A percentile compares a stretch with the other conserved stretches of the same genome.
Conservation (phyloP, 768 basidiomycete genomes). For the Hortiboletus campestris region DNA sequence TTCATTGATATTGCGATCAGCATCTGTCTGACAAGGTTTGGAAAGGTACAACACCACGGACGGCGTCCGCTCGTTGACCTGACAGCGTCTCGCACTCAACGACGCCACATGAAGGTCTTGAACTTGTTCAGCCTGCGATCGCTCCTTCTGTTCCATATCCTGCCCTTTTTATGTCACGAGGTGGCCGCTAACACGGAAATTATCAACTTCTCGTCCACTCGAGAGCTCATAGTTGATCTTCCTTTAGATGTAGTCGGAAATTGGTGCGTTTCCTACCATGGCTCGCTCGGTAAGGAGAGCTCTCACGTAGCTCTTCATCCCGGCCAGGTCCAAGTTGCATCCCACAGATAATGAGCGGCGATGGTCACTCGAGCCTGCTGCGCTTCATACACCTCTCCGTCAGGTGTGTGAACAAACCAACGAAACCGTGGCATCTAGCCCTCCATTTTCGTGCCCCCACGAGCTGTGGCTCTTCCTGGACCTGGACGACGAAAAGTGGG, state of each 20-base stretch:
- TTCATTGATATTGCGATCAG: conserved; percentile 16
- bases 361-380: conserved; percentile 43
- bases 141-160: conserved; percentile 9
- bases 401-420: conserved; percentile 35
- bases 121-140: conserved; percentile 11
- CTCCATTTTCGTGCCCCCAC: conserved; percentile 35
- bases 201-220: conserved; percentile 48
- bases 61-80: conserved; percentile 16
- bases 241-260: conserved; percentile 26
- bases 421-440: background rate
- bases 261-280: conserved; percentile 23
- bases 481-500: conserved; percentile 42
- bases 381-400: conserved; percentile 36
- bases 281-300: conserved; percentile 10
- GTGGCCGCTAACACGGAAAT: conserved; percentile 63
- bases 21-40: background rate
- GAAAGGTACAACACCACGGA: background rate
- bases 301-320: background rate
- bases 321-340: conserved; percentile 41
- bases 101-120: conserved; percentile 17
- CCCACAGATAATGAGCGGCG: conserved; percentile 32
- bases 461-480: conserved; percentile 50
- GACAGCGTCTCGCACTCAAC: conserved; percentile 9
- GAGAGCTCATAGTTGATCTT: conserved; percentile 17
- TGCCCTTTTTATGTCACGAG: conserved; percentile 25